Conservation (phyloP, 176 grass and related monocot species). For the Rhynchospora tenuis region DNA sequence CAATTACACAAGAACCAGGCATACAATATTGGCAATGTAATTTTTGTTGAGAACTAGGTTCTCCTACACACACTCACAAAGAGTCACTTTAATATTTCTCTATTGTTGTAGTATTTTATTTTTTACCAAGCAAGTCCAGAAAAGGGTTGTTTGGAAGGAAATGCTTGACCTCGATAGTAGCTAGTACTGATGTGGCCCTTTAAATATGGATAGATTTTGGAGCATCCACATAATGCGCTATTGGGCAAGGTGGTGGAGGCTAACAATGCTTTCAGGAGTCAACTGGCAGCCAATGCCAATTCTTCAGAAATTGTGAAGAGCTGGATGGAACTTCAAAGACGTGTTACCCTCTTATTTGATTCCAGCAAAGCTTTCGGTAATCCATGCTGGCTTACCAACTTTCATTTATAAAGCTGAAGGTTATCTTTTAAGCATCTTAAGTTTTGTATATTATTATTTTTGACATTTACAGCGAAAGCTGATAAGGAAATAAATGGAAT, state of each 20-base stretch:
- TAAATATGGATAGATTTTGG: conserved; percentile 47
- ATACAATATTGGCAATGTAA: neutral
- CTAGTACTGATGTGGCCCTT: neutral
- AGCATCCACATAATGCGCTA: conserved; percentile 89
- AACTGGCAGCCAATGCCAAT: conserved; percentile 18
- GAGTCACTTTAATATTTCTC: neutral
- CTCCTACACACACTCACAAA: neutral
- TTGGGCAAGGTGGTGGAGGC: conserved; percentile 67
- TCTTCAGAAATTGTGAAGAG: conserved; percentile 54
- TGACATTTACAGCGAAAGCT: conserved; percentile 46
- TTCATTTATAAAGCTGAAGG: neutral
- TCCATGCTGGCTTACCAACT: neutral
- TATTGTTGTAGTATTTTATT: conserved; percentile 1
- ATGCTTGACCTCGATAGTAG: neutral
- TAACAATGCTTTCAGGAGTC: conserved; percentile 40
- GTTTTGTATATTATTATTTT: conserved; percentile 22
- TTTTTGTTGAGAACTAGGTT: neutral
- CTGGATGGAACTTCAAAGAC: conserved; percentile 84
- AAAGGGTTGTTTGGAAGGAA: neutral
- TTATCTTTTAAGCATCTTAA: conserved; percentile 6
- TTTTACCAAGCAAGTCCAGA: neutral
- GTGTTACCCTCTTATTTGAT: conserved; percentile 78
- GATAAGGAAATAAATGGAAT: conserved; percentile 59
- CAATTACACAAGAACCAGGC: neutral
- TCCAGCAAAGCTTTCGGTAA: conserved; percentile 64